Evolutionary conservation across 2,329 filamentous ascomycete species (phyloP).

Genomic region (Colletotrichum musae): DNA sequence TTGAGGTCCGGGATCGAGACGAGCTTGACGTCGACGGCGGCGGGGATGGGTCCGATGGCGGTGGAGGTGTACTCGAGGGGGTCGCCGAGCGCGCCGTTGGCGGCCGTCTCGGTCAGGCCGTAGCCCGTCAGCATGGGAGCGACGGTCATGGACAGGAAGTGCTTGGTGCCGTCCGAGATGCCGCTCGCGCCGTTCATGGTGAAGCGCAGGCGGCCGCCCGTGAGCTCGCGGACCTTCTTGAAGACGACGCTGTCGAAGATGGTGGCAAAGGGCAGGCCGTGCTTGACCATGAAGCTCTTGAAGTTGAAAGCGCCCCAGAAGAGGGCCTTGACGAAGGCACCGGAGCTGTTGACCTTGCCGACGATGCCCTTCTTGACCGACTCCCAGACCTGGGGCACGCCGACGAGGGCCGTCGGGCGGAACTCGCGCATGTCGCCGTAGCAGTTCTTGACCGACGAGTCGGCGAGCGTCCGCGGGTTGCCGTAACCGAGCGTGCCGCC

Average conservation of each 20-base stretch:
- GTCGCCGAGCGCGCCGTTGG: conserved; percentile 85
- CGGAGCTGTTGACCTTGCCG: conserved; percentile 80
- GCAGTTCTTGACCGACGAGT: conserved; percentile 89
- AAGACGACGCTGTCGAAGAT: conserved; percentile 89
- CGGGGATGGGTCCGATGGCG: conserved; percentile 84
- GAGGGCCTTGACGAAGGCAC: conserved; percentile 79
- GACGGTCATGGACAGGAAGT: conserved; percentile 92
- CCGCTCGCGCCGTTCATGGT: conserved; percentile 96
- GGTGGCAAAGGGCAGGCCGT: conserved; percentile 75
- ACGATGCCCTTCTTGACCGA: conserved; percentile 96
- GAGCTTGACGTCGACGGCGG: conserved; percentile 88
- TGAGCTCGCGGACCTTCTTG: conserved; percentile 90
- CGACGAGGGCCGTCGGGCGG: conserved; percentile 89
- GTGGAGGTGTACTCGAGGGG: conserved; percentile 86
- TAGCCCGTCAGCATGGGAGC: conserved; percentile 97
- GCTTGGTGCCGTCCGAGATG: conserved; percentile 87
- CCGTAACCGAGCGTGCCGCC: conserved; percentile 96
- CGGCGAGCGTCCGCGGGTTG: conserved; percentile 89
- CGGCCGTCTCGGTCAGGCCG: conserved; percentile 92
- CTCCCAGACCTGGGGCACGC: conserved; percentile 98
- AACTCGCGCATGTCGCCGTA: conserved; percentile 95
- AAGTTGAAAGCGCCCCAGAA: conserved; percentile 79
- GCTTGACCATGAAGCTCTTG: conserved; percentile 71
- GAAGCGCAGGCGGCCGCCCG: conserved; percentile 88
- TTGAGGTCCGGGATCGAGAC: conserved; percentile 92